Base-by-base conservation (phyloP, 495 filamentous ascomycete species). In the Opeltia flavorubescens region DNA sequence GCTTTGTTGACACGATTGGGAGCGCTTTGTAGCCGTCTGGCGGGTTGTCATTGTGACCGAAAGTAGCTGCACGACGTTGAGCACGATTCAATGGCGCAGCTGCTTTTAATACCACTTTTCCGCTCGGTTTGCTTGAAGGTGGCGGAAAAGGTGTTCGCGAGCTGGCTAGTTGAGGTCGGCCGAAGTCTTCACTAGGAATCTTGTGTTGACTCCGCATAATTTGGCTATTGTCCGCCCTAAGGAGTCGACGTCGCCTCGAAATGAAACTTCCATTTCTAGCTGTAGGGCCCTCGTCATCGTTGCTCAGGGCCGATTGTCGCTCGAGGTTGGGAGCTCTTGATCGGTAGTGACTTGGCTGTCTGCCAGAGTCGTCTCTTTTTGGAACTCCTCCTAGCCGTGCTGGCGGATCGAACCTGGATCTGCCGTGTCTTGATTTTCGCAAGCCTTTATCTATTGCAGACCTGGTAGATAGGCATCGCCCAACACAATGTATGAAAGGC, bases 401-500 rank as follows among this genome's bases (percentile, higher is more conserved):
- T 9, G 18, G 18, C 4, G 24, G 38, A 21, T 28, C 21, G 12
- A 21, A 23, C 20, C 47, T 49, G 4, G 23, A 21, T 49, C 25
- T 24, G 20, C 36, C 38, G 28, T 23, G 8, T 34, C 18, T 30
- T 17, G 47, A 31, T 43, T 29, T 49, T 25, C 47, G 17, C 5
- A 49, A 5, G 13, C 39, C 47, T n/a, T 38, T 28, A 7, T 34
- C 20, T n/a, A 49, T 49, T 12, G 47, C 47, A 21, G 47, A 49
- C 30, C 43, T 49, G 13, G 47, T 49, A 13, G 44, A 47, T 25
- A 47, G 6, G 6, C 6, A 13, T 6, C 29, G 38, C 21, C 38
- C 13, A 20, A 41, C 9, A 9, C 7, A 17, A 13, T 25, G 6
- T 24, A n/a, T n/a, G 21, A 41, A 25, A 25, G 38, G 4, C 21